Base-by-base conservation (phyloP, 2,329 filamentous ascomycete species). In the Byssochlamys sp. region DNA sequence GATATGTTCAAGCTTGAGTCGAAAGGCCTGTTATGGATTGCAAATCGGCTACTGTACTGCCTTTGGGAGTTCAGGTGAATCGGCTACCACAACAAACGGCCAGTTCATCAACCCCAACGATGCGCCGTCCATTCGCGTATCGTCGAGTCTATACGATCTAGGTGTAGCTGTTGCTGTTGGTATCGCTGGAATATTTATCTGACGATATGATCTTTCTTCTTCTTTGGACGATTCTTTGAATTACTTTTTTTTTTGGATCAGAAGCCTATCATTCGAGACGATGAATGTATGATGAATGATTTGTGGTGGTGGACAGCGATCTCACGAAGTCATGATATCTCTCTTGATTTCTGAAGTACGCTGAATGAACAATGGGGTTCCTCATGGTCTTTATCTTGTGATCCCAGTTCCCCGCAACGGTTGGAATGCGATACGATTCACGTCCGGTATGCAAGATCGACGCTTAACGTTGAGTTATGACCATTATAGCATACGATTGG, bases 11-110 rank as follows among this genome's bases (percentile, higher is more conserved):
- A 79, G 73, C 59, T 62, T 78, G 54, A 80, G 78, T 59, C 60
- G 63, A 24, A 57, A 71, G 52, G 80, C 78, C 12, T 81, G 80
- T 60, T 79, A 77, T 61, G 77, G 75, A 29, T 65, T 81, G 45
- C 72, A 76, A 54, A 70, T 78, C 33, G 73, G 67, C 9, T 77
- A 79, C 33, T 82, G 80, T 62, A 66, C 65, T 29, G 64, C 67
- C 33, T 74, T 75, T 62, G 70, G 68, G 24, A 68, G 55, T 33
- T 69, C 64, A 14, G 62, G 60, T 19, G 66, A 14, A 1, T 45
- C 39, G 14, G 39, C 19, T n/a, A 6, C 39, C n/a, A 45, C 39
- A 24, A 19, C 65, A 4, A 64, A 59, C 52, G 67, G 62, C 12
- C 19, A 53, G 19, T 61, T 60, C 53, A 50, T 60, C n/a, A 39